Percentiles rank a stretch among this genome's conserved stretches.
Evolutionary conservation across 345 rosid genomes (phyloP).

Genomic region (Jatropha curcas): DNA sequence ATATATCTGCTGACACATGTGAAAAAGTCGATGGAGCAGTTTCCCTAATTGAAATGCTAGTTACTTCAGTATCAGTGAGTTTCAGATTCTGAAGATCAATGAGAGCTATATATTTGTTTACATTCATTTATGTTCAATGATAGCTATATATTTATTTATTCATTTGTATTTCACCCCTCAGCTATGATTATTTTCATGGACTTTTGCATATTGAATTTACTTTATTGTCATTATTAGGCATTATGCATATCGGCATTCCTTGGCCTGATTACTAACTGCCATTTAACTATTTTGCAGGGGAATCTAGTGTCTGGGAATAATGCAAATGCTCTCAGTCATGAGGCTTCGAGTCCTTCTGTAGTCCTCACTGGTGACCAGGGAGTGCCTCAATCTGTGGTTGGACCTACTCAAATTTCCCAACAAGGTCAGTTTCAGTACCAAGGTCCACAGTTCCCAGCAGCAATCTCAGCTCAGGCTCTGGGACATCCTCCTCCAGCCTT

Average conservation of each 20-base stretch:
- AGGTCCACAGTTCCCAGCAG: slow-evolving; percentile 41
- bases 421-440: slow-evolving; percentile 55
- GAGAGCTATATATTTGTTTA: not conserved
- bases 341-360: slow-evolving; percentile 25
- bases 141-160: not conserved
- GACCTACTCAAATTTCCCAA: slow-evolving; percentile 39
- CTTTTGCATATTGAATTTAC: not conserved
- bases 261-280: slow-evolving; percentile 8
- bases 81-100: slow-evolving; percentile 14
- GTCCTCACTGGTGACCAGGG: slow-evolving; percentile 26
- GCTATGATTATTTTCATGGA: not conserved
- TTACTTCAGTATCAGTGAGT: slow-evolving; percentile 85
- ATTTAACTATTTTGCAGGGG: slow-evolving; percentile 48
- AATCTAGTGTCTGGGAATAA: slow-evolving; percentile 48
- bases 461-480: slow-evolving; percentile 38
- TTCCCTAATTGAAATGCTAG: slow-evolving; percentile 69
- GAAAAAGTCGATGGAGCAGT: slow-evolving; percentile 93
- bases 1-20: slow-evolving; percentile 73
- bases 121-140: not conserved
- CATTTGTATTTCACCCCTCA: not conserved
- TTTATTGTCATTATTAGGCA: not conserved
- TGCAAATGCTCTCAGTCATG: slow-evolving; percentile 27
- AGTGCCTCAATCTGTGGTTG: slow-evolving; percentile 32
- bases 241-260: not conserved
- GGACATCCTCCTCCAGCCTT: slow-evolving; percentile 18